Percentiles rank a stretch among this genome's conserved stretches.
These are phyloP conservation scores for Trichoderma guizhouense DNA, from an alignment of 2,329 filamentous ascomycete genomes.

Conservation along the genomic window DNA sequence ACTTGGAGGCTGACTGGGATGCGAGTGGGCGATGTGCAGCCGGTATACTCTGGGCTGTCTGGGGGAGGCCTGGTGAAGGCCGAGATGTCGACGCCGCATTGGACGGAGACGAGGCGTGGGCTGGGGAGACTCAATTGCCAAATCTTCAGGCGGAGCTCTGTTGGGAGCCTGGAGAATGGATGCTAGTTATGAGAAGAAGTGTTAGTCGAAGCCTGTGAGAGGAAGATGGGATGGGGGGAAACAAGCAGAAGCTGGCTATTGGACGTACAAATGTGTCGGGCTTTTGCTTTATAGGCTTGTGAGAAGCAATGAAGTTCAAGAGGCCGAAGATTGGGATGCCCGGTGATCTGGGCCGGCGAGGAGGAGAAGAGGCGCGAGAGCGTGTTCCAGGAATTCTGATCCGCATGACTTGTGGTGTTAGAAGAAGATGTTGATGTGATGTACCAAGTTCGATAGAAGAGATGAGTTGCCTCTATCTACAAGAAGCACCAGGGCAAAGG, in stretches of 20 bases:
- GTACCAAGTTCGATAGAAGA: neutral
- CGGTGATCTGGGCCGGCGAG: neutral
- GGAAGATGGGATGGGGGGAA: neutral
- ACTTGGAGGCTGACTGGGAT: conserved; percentile 45
- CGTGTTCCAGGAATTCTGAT: neutral
- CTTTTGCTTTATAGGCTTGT: neutral
- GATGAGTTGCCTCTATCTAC: neutral
- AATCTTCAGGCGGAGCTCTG: conserved; percentile 46
- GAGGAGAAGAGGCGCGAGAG: neutral
- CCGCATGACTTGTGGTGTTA: neutral
- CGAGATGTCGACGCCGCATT: conserved; percentile 35
- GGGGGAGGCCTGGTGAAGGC: neutral
- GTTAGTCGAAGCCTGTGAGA: neutral
- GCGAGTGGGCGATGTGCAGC: conserved; percentile 41
- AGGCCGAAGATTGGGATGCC: neutral
- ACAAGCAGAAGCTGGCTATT: neutral
- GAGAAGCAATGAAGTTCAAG: neutral
- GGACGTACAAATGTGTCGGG: conserved; percentile 8
- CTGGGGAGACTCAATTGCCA: conserved; percentile 45
- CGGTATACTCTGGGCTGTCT: conserved; percentile 20
- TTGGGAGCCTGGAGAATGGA: conserved; percentile 42
- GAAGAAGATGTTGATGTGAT: neutral
- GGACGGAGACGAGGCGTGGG: conserved; percentile 43
- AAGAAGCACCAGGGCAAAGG: neutral
- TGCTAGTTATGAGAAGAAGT: conserved; percentile 30